Percentiles rank a stretch among this genome's conserved stretches.
These are phyloP conservation scores for Elsinoe ampelina DNA, from an alignment of 2,329 filamentous ascomycete genomes.

Conservation along the genomic window DNA sequence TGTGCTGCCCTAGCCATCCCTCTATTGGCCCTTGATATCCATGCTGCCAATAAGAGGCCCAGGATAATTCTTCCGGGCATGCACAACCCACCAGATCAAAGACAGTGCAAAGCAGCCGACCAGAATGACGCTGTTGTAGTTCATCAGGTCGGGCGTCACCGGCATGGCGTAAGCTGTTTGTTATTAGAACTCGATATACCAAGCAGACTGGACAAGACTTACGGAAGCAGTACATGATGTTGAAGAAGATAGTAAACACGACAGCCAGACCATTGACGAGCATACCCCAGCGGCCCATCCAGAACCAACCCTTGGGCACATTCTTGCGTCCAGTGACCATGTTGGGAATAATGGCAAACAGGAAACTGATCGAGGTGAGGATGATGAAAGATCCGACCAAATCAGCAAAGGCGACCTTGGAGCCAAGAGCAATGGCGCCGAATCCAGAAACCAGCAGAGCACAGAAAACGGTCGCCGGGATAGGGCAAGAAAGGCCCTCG, in stretches of 20 bases:
- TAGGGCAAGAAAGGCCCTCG: slow-evolving; percentile 47
- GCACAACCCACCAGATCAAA: slow-evolving; percentile 42
- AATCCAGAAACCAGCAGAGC: slow-evolving; percentile 40
- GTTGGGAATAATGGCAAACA: slow-evolving; percentile 29
- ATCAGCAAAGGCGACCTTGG: slow-evolving; percentile 27
- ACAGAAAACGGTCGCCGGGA: slow-evolving; percentile 50
- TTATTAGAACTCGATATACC: not conserved
- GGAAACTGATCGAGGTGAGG: slow-evolving; percentile 27
- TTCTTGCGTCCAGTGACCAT: slow-evolving; percentile 26
- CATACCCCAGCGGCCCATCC: slow-evolving; percentile 27
- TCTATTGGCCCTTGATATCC: slow-evolving; percentile 26
- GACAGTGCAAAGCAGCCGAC: slow-evolving; percentile 41
- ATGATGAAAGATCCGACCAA: slow-evolving; percentile 31
- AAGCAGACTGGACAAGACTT: slow-evolving; percentile 21
- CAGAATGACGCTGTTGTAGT: slow-evolving; percentile 48
- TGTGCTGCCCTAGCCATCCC: too few relatives aligned
- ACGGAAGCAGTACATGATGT: slow-evolving; percentile 34
- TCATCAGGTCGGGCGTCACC: slow-evolving; percentile 39
- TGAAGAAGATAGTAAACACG: slow-evolving; percentile 28
- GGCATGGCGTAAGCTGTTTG: slow-evolving; percentile 35
- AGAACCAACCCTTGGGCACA: slow-evolving; percentile 27
- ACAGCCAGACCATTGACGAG: slow-evolving; percentile 26
- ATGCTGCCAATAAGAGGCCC: slow-evolving; percentile 42
- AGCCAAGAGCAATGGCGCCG: slow-evolving; percentile 28
- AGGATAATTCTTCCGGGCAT: slow-evolving; percentile 41